phyloP scores from a whole-genome alignment of 305 asterid species.

The Fraxinus angustifolia region DNA sequence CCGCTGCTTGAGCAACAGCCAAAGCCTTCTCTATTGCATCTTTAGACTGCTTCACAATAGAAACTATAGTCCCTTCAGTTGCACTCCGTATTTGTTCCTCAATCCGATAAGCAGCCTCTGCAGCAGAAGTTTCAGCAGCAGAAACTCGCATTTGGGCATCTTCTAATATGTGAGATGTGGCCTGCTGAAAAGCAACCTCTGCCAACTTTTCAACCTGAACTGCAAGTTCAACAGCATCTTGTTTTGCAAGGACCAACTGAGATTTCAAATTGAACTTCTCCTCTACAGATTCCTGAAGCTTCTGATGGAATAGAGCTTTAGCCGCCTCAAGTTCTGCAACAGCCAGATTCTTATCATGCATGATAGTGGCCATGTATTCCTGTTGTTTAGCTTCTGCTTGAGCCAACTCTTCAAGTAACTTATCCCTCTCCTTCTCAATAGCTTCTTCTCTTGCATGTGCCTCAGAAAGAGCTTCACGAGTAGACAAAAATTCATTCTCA shows the following conservation, averaged over 20 bases:
- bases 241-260: slow-evolving; percentile 40
- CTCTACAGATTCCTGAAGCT: slow-evolving; percentile 33
- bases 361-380: slow-evolving; percentile 30
- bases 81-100: slow-evolving; percentile 36
- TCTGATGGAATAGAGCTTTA: slow-evolving; percentile 32
- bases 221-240: slow-evolving; percentile 46
- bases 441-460: slow-evolving; percentile 31
- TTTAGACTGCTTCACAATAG: slow-evolving; percentile 33
- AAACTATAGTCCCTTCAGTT: slow-evolving; percentile 33
- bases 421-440: slow-evolving; percentile 33
- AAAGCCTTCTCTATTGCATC: slow-evolving; percentile 42
- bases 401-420: slow-evolving; percentile 35
- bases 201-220: slow-evolving; percentile 46
- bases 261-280: slow-evolving; percentile 38
- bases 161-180: slow-evolving; percentile 41
- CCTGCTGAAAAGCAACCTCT: slow-evolving; percentile 42
- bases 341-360: slow-evolving; percentile 36
- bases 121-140: slow-evolving; percentile 42
- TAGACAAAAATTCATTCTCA: slow-evolving; percentile 28
- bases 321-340: slow-evolving; percentile 41
- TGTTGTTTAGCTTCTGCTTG: slow-evolving; percentile 33
- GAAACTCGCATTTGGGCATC: slow-evolving; percentile 39
- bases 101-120: slow-evolving; percentile 38
- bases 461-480: slow-evolving; percentile 28
- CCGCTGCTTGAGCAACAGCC: slow-evolving; percentile 37